phyloP scores from a whole-genome alignment of 2,329 filamentous ascomycete species.

The Teratosphaeria gauchensis region DNA sequence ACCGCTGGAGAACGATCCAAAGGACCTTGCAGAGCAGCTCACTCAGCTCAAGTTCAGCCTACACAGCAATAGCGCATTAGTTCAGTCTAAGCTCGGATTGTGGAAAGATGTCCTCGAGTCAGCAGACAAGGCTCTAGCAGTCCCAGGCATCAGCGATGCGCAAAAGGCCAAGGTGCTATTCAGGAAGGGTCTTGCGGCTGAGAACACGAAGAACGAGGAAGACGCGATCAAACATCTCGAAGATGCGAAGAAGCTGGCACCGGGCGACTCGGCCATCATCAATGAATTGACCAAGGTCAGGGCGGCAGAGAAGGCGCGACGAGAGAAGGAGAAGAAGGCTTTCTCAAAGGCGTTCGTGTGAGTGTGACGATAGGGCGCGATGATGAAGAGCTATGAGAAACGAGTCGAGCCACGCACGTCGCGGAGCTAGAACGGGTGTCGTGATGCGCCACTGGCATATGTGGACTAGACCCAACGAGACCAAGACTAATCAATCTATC shows the following conservation, averaged over 20 bases:
- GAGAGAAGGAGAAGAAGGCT: conserved; percentile 82
- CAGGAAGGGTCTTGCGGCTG: conserved; percentile 66
- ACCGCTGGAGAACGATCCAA: conserved; percentile 56
- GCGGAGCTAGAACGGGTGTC: not conserved
- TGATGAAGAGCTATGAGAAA: not conserved
- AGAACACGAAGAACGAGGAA: conserved; percentile 76
- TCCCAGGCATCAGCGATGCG: conserved; percentile 53
- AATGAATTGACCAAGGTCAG: conserved; percentile 72
- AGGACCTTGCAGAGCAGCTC: conserved; percentile 57
- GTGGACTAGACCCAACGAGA: not conserved
- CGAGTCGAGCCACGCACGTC: not conserved
- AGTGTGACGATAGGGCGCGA: not conserved
- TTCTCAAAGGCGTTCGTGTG: conserved; percentile 82
- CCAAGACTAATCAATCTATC: not conserved
- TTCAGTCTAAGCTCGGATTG: conserved; percentile 69
- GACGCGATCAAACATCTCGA: conserved; percentile 46
- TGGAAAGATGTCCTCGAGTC: conserved; percentile 61
- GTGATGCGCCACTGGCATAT: no score
- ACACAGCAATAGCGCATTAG: conserved; percentile 78
- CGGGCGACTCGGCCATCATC: conserved; percentile 62
- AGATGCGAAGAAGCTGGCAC: conserved; percentile 38
- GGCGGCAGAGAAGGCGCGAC: conserved; percentile 60
- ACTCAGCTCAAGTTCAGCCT: conserved; percentile 70
- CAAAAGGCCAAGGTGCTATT: conserved; percentile 87
- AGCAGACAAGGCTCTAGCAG: conserved; percentile 64